Conservation (phyloP, 441 rosid species). For the Syzygium syzygioides region DNA sequence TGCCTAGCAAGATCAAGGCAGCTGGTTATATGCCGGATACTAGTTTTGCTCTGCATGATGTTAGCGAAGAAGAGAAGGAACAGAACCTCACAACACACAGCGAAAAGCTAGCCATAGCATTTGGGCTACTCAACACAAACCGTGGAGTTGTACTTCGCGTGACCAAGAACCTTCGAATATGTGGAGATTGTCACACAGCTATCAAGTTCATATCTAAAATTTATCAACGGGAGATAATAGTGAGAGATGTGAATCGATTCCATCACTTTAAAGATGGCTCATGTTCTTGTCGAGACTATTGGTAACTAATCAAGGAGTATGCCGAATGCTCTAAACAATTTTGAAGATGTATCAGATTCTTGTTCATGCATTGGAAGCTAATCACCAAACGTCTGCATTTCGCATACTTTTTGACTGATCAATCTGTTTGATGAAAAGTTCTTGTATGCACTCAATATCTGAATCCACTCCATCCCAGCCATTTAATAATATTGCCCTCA, state of each 20-base stretch:
- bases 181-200: slow-evolving; percentile 17
- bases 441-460: not conserved
- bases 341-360: not conserved
- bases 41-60: slow-evolving; percentile 13
- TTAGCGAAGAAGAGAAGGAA: slow-evolving; percentile 20
- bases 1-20: slow-evolving; percentile 11
- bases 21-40: slow-evolving; percentile 12
- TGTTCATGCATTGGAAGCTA: not conserved
- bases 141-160: slow-evolving; percentile 5
- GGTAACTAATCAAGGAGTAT: not conserved
- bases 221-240: slow-evolving; percentile 8
- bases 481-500: not conserved
- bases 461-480: not conserved
- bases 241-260: slow-evolving; percentile 17
- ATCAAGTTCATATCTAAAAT: slow-evolving; percentile 10
- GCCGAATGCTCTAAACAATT: not conserved
- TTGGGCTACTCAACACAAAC: slow-evolving; percentile 7
- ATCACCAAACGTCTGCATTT: not conserved
- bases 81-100: slow-evolving; percentile 9
- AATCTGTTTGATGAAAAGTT: not conserved
- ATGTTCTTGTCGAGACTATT: slow-evolving; percentile 15
- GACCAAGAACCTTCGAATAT: slow-evolving; percentile 18
- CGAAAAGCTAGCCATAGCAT: slow-evolving; percentile 8
- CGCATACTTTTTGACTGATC: not conserved
- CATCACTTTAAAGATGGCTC: slow-evolving; percentile 19